Evolutionary conservation across 2,329 filamentous ascomycete species (phyloP).

Genomic region (Scolecobasidium constrictum): DNA sequence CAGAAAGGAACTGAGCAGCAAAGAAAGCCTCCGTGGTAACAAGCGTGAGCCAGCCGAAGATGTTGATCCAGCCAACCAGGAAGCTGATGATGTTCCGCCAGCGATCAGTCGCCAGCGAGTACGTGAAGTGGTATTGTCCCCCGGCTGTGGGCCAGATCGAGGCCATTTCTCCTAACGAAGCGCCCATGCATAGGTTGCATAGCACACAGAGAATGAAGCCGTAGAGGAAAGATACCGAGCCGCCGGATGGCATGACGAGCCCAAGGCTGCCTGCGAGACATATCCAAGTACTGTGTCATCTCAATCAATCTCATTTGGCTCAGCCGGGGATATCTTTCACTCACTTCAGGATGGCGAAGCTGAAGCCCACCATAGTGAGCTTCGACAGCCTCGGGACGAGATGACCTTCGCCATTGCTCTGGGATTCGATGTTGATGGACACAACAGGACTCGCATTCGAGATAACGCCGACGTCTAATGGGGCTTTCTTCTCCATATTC

Average conservation of each 20-base stretch:
- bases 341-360: constrained; percentile 34
- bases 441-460: no score
- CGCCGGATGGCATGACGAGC: constrained; percentile 21
- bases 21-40: constrained; percentile 35
- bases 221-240: constrained; percentile 32
- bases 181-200: constrained; percentile 32
- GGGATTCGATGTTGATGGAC: constrained; percentile 6
- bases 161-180: constrained; percentile 32
- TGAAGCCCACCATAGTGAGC: constrained; percentile 33
- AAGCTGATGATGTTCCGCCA: constrained; percentile 34
- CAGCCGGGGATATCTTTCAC: constrained; percentile 9
- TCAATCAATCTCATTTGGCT: no score
- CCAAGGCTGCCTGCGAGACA: constrained; percentile 33
- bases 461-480: no score
- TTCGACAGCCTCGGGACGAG: constrained; percentile 27
- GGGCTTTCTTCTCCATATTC: no score
- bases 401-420: constrained; percentile 15
- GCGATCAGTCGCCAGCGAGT: constrained; percentile 25
- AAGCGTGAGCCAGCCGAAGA: constrained; percentile 35
- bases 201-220: constrained; percentile 37
- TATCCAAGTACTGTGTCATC: constrained; percentile 28
- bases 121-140: constrained; percentile 34
- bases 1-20: constrained; percentile 33
- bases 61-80: constrained; percentile 34
- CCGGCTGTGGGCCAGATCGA: constrained; percentile 37